Base-by-base conservation (phyloP, 2,329 filamentous ascomycete species). In the Lasiodiplodia citricola region DNA sequence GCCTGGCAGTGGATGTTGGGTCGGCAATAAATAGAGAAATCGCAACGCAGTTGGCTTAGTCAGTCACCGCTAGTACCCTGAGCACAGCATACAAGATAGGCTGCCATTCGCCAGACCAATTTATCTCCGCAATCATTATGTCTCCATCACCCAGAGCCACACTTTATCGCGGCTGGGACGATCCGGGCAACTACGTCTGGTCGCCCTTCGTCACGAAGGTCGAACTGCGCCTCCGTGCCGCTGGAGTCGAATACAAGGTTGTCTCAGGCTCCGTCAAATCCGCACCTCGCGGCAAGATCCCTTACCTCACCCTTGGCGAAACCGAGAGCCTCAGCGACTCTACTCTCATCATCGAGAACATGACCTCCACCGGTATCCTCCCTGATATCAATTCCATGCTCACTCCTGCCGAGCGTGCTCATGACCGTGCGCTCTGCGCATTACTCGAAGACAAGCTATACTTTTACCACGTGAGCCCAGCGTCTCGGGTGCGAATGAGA, bases 171-270 rank as follows among this genome's bases (percentile, higher is more conserved):
- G 87, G 87, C 57, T 85, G 81, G 69, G 77, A 79, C 38, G 74
- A 78, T 2, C 69, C 75, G 1, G 79, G 78, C 5, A 72, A 72
- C 21, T 83, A 88, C 72, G 81, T 84, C 63, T 89, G 86, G 86
- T 90, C 88, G 0, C 87, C 88, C 11, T 90, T 88, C 71, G 87
- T 88, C 65, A 85, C 79, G 55, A 91, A 91, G 75, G 80, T 90
- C 64, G 89, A 91, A 74, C 82, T 87, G 21, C 87, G 88, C 16
- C 81, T 90, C 6, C 87, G 88, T 16, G 83, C 89, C 71, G 82
- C 82, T 2, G 75, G 77, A 1, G 62, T 88, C 2, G 50, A 76
- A 0, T 91, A 90, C 75, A 73, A 71, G 18, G 73, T 77, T 4
- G 83, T 78, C 2, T 70, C 71, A 3, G 88, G 88, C 1, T 85